Evolutionary conservation across 306 rosid species (phyloP), one percentile per base, ranked within the genome.

Genomic region (Pyrus communis): DNA sequence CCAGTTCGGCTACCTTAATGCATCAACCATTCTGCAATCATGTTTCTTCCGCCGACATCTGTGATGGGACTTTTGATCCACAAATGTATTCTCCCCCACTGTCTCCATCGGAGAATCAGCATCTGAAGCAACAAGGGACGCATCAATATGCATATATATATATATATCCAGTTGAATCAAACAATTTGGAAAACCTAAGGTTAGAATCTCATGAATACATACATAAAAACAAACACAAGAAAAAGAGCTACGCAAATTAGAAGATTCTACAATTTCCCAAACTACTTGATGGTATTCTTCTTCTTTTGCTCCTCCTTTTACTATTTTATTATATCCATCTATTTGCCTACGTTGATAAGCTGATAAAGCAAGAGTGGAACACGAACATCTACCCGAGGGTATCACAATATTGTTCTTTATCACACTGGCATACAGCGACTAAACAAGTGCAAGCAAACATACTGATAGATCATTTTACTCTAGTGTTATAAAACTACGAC

Each of bases 21-120:
- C 86, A 78, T 88, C 93, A 4, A 85, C 82, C 96, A 92, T 89
- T 88, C 96, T 87, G 76, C 92, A 90, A 79, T 96, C 99, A 30
- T 92, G 96, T 78, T 92, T 96, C 92, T 85, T 91, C 6, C 98
- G 92, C 14, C 99, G 91, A 82, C 96, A 92, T 87, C 99, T 86
- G 78, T 89, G 90, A 86, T 96, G 99, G 21, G 89, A 81, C 81
- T 89, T 95, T 78, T 88, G 97, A 84, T 96, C 99, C 18, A 84
- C 68, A 52, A 96, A 89, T 59, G 92, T 80, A 86, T 90, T 95
- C 84, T 92, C 96, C 57, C 99, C 98, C 69, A 91, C 99, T 78
- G 88, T 87, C 91, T 92, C 99, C 91, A 85, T 87, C 81, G 77
- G 74, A 19, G 96, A 87, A 87, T 86, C 96, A 59, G 83, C 77